phyloP scores from a whole-genome alignment of 2,329 filamentous ascomycete genomes.

The Cryphonectria japonica region DNA sequence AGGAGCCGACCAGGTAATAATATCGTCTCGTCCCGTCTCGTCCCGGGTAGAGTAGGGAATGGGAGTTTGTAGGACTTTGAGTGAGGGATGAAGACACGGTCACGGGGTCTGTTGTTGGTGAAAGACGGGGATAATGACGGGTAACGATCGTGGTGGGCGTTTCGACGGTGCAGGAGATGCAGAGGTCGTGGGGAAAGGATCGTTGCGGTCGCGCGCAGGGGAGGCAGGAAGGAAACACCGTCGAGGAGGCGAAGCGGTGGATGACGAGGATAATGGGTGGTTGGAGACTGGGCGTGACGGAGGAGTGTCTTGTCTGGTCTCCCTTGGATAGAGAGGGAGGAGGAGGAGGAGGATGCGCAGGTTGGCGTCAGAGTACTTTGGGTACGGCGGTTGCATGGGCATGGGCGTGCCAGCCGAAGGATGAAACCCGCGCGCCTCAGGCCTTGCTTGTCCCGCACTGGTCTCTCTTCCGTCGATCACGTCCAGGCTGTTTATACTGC shows the following conservation, averaged over 20 bases:
- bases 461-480: neutral
- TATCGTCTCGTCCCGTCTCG: neutral
- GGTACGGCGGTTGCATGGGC: conserved; percentile 3
- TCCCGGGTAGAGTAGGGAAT: neutral
- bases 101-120: neutral
- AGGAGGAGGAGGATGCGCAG: neutral
- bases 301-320: neutral
- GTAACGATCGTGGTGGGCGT: neutral
- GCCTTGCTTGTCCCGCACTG: neutral
- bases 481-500: neutral
- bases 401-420: neutral
- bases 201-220: neutral
- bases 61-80: neutral
- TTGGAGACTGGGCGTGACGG: neutral
- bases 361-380: neutral
- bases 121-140: neutral
- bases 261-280: neutral
- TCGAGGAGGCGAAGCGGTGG: neutral
- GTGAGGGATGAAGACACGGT: neutral
- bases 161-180: neutral
- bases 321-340: neutral
- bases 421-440: conserved; percentile 5
- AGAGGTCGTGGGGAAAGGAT: conserved; percentile 2
- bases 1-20: neutral
- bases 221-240: conserved; percentile 1